A percentile compares a stretch with the other conserved stretches of the same genome.
phyloP scores from a whole-genome alignment of 495 filamentous ascomycete species.

The Tuber melanosporum region DNA sequence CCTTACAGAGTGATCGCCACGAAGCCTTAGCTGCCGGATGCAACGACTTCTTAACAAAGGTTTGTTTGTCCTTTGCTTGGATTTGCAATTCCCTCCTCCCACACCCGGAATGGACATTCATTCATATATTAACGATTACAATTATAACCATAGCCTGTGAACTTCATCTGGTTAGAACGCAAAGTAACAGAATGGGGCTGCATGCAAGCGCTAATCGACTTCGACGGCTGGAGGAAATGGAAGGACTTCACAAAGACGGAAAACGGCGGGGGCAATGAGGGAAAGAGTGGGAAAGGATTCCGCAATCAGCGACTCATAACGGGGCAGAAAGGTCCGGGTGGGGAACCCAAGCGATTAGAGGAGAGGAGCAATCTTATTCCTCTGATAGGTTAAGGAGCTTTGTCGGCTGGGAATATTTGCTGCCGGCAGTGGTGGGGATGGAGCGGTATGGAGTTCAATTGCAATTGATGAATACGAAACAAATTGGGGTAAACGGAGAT shows the following conservation, averaged over 20 bases:
- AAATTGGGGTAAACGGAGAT: background rate
- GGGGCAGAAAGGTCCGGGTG: background rate
- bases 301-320: slow-evolving; percentile 24
- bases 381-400: background rate
- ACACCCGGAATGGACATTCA: background rate
- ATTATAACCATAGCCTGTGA: slow-evolving; percentile 64
- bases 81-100: slow-evolving; percentile 7
- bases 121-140: slow-evolving; percentile 17
- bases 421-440: background rate
- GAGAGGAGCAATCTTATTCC: background rate
- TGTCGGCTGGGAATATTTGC: background rate
- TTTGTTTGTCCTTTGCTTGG: slow-evolving; percentile 44
- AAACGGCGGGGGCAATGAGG: slow-evolving; percentile 40
- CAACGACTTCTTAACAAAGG: slow-evolving; percentile 98
- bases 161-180: slow-evolving; percentile 92
- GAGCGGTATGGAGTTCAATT: background rate
- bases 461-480: background rate
- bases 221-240: slow-evolving; percentile 97
- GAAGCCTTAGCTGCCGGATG: slow-evolving; percentile 93
- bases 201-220: slow-evolving; percentile 98
- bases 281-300: slow-evolving; percentile 15
- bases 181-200: slow-evolving; percentile 99
- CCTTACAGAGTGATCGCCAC: slow-evolving; percentile 86
- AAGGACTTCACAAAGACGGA: slow-evolving; percentile 60
- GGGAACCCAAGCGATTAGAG: background rate